phyloP scores from a whole-genome alignment of 2,329 filamentous ascomycete species.

The Trichoderma semiorbis region DNA sequence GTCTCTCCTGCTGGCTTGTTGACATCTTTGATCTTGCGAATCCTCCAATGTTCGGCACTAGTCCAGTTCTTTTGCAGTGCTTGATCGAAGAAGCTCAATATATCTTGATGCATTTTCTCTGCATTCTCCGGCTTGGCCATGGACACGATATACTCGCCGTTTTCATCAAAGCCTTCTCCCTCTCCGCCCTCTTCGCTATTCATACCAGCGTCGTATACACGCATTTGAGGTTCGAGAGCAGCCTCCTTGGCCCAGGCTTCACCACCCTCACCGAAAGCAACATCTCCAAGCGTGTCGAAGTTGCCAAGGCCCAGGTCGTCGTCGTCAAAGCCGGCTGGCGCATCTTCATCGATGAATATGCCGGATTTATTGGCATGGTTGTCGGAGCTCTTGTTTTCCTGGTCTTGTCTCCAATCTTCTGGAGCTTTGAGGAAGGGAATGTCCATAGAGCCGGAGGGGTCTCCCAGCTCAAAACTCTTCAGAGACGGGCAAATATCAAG shows the following conservation, averaged over 20 bases:
- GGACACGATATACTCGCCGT: slow-evolving; percentile 74
- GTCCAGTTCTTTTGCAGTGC: slow-evolving; percentile 96
- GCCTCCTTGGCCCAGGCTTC: slow-evolving; percentile 94
- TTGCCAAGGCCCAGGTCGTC: slow-evolving; percentile 71
- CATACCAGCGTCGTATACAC: slow-evolving; percentile 65
- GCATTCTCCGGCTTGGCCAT: slow-evolving; percentile 63
- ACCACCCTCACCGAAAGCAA: slow-evolving; percentile 91
- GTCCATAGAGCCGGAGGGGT: slow-evolving; percentile 78
- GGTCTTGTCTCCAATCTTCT: slow-evolving; percentile 76
- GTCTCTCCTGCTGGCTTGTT: slow-evolving; percentile 59
- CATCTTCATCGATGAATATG: slow-evolving; percentile 83
- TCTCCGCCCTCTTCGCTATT: slow-evolving; percentile 50
- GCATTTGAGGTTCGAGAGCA: slow-evolving; percentile 79
- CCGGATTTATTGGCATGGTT: slow-evolving; percentile 66
- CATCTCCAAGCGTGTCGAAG: slow-evolving; percentile 67
- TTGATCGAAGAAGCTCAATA: slow-evolving; percentile 97
- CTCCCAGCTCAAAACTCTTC: slow-evolving; percentile 88
- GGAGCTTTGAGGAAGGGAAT: slow-evolving; percentile 88
- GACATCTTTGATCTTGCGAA: slow-evolving; percentile 81
- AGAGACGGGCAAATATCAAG: slow-evolving; percentile 94
- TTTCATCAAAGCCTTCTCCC: slow-evolving; percentile 45
- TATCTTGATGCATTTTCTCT: slow-evolving; percentile 80
- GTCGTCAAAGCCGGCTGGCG: slow-evolving; percentile 67
- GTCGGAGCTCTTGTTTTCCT: slow-evolving; percentile 56
- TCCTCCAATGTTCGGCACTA: slow-evolving; percentile 98